phyloP scores from a whole-genome alignment of 1,139 yeast genomes.

The Scheffersomyces lignicola region DNA sequence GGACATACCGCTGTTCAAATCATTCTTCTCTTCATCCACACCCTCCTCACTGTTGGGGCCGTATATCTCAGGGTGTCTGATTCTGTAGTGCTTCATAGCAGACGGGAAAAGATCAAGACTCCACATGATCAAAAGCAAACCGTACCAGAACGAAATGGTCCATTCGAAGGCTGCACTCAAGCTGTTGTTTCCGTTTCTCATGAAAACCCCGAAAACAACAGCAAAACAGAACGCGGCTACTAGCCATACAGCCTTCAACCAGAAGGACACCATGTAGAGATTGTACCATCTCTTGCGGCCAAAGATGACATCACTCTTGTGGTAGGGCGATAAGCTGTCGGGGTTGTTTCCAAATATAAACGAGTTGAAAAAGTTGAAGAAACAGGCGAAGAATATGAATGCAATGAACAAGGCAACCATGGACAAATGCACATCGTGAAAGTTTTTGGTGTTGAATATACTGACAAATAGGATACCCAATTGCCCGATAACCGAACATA shows the following conservation, averaged over 20 bases:
- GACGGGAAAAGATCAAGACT: conserved; percentile 73
- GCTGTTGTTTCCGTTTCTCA: conserved; percentile 35
- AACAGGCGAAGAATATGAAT: conserved; percentile 64
- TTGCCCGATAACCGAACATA: conserved; percentile 65
- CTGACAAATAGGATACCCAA: conserved; percentile 75
- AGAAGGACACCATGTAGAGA: conserved; percentile 50
- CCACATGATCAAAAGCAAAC: conserved; percentile 64
- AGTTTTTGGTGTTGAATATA: conserved; percentile 66
- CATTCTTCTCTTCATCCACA: conserved; percentile 2
- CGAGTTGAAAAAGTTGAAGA: conserved; percentile 61
- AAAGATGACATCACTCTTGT: conserved; percentile 37
- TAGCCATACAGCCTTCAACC: conserved; percentile 65
- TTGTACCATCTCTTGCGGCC: conserved; percentile 40
- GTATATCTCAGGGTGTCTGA: conserved; percentile 22
- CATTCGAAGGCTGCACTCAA: conserved; percentile 74
- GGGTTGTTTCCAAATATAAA: conserved; percentile 60
- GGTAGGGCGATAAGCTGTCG: conserved; percentile 39
- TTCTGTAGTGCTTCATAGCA: conserved; percentile 35
- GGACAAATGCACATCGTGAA: conserved; percentile 60
- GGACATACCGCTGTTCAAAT: neutral
- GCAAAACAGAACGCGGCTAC: conserved; percentile 70
- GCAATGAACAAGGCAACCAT: conserved; percentile 76
- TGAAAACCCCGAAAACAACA: conserved; percentile 58
- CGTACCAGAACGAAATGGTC: conserved; percentile 82
- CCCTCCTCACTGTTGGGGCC: conserved; percentile 4